phyloP scores from a whole-genome alignment of 345 rosid genomes.

The Salix caprea region DNA sequence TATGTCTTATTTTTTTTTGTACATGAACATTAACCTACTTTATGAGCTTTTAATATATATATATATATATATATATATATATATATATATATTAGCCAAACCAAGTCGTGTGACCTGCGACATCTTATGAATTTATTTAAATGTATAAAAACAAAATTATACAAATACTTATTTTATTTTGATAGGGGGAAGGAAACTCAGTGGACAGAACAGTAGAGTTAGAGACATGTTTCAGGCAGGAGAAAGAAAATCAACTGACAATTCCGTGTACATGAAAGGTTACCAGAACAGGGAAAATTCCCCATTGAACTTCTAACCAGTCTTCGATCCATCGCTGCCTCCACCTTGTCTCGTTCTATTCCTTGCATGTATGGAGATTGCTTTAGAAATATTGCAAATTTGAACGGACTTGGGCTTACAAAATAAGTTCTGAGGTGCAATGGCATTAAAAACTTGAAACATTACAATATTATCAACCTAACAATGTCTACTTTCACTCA shows the following conservation, averaged over 20 bases:
- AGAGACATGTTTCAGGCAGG: background rate
- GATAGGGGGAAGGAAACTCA: background rate
- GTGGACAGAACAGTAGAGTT: background rate
- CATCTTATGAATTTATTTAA: too few species aligned
- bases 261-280: background rate
- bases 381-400: background rate
- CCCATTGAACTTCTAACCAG: conserved; percentile 10
- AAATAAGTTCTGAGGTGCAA: background rate
- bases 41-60: too few species aligned
- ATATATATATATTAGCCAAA: too few species aligned
- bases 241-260: background rate
- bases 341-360: conserved; percentile 34
- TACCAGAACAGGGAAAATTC: background rate
- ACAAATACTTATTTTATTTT: too few species aligned
- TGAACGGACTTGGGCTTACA: background rate
- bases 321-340: conserved; percentile 26
- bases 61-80: too few species aligned
- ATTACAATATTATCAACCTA: background rate
- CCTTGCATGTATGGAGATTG: conserved; percentile 40
- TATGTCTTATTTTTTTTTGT: too few species aligned
- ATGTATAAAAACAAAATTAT: too few species aligned
- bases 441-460: background rate
- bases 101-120: too few species aligned
- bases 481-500: background rate
- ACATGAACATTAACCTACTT: too few species aligned